Conservation (phyloP, 1,284 basidiomycete genomes). For the Xerocomus minutiporus region DNA sequence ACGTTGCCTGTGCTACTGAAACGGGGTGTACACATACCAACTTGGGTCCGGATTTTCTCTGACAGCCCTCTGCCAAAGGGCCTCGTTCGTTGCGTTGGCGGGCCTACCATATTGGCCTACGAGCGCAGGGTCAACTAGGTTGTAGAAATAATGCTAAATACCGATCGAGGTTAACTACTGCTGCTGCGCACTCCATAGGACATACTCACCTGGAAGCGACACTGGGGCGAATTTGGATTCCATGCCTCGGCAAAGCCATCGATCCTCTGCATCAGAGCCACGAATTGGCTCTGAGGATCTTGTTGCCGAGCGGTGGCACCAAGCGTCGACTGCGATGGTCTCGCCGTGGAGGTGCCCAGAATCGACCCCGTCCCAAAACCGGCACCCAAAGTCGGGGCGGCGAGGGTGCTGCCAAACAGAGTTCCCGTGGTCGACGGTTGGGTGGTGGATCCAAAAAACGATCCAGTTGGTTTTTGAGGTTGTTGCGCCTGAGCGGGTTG, state of each 20-base stretch:
- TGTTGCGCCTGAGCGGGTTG: constrained; percentile 25
- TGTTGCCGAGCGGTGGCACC: constrained; percentile 39
- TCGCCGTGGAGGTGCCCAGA: constrained; percentile 19
- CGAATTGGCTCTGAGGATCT: constrained; percentile 60
- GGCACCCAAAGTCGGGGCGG: constrained; percentile 28
- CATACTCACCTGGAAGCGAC: constrained; percentile 72
- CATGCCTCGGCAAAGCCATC: constrained; percentile 67
- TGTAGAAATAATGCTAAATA: constrained; percentile 76
- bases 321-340: constrained; percentile 25
- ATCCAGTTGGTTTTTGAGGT: constrained; percentile 26
- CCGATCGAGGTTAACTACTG: constrained; percentile 3
- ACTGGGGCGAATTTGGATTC: constrained; percentile 65
- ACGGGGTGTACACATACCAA: constrained; percentile 46
- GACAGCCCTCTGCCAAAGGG: constrained; percentile 75
- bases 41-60: constrained; percentile 80
- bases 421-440: constrained; percentile 28
- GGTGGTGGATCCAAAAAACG: constrained; percentile 33
- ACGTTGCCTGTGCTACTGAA: neutral
- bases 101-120: constrained; percentile 72
- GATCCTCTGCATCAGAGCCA: constrained; percentile 58
- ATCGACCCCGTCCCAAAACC: constrained; percentile 24
- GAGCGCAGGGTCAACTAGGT: constrained; percentile 74
- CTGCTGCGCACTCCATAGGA: neutral
- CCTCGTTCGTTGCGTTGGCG: constrained; percentile 67
- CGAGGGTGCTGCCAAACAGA: constrained; percentile 32